Evolutionary conservation across 768 basidiomycete species (phyloP).

Genomic region (Tulasnella sp.): DNA sequence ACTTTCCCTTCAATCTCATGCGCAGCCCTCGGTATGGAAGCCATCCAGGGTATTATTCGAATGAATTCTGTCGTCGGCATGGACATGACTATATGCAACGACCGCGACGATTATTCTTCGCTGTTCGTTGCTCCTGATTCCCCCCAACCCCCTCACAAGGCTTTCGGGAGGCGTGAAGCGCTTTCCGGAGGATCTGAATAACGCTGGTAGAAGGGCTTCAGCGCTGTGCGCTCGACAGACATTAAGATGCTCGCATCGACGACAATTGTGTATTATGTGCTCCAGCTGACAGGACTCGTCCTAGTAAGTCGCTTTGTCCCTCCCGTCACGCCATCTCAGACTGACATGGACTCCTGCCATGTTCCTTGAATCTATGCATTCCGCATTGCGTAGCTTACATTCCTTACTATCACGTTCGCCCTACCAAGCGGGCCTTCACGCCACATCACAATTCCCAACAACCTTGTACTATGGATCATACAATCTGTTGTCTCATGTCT

Average conservation of each 20-base stretch:
- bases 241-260: neutral
- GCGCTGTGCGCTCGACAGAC: neutral
- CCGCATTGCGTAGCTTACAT: neutral
- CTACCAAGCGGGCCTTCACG: neutral
- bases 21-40: neutral
- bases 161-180: neutral
- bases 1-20: neutral
- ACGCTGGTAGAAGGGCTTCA: neutral
- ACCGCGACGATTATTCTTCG: neutral
- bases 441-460: slow-evolving; percentile 1
- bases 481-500: neutral
- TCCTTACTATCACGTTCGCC: slow-evolving; percentile 4
- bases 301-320: neutral
- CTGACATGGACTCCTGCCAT: neutral
- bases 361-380: neutral
- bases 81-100: neutral
- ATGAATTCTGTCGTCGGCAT: neutral
- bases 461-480: neutral
- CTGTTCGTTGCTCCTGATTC: neutral
- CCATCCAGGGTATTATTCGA: neutral
- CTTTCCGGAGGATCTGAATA: no score
- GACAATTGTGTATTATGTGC: neutral
- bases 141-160: neutral
- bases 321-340: neutral
- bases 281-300: neutral